A percentile compares a stretch with the other conserved stretches of the same genome.
phyloP scores from a whole-genome alignment of 2,329 filamentous ascomycete species.

The Ophiocordyceps unilateralis region DNA sequence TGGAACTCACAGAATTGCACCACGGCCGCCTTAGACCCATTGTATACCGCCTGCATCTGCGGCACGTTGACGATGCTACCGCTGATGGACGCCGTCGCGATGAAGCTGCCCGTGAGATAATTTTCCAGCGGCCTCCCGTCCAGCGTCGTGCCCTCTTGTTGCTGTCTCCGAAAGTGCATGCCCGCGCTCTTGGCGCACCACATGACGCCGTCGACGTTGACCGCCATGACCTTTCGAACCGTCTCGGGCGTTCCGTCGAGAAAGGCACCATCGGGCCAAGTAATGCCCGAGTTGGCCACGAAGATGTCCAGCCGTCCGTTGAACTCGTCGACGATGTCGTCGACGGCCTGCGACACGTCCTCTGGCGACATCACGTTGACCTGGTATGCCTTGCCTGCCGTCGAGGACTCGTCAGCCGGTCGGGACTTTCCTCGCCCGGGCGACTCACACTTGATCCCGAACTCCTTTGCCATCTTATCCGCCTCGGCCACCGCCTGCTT shows the following conservation, averaged over 20 bases:
- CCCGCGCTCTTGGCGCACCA: slow-evolving; percentile 60
- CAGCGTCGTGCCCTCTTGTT: slow-evolving; percentile 44
- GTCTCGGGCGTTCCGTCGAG: slow-evolving; percentile 46
- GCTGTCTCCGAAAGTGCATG: slow-evolving; percentile 52
- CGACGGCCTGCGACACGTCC: slow-evolving; percentile 31
- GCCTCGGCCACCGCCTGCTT: slow-evolving; percentile 44
- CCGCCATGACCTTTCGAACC: slow-evolving; percentile 49
- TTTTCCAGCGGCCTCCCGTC: slow-evolving; percentile 43
- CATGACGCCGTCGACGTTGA: slow-evolving; percentile 62
- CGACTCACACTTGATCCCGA: slow-evolving; percentile 47
- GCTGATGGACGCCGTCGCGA: slow-evolving; percentile 64
- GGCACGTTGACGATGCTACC: slow-evolving; percentile 65
- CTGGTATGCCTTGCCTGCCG: slow-evolving; percentile 24
- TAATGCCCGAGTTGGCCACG: slow-evolving; percentile 61
- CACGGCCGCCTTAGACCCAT: slow-evolving; percentile 51
- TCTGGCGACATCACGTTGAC: slow-evolving; percentile 40
- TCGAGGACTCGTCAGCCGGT: not conserved
- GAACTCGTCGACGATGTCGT: slow-evolving; percentile 44
- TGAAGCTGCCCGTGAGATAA: slow-evolving; percentile 51
- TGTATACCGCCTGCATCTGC: slow-evolving; percentile 58
- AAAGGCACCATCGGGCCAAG: slow-evolving; percentile 53
- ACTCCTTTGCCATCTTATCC: slow-evolving; percentile 44
- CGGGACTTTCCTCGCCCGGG: not conserved
- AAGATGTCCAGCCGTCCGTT: slow-evolving; percentile 62
- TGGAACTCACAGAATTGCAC: slow-evolving; percentile 35